Base-by-base conservation (phyloP, 78 protist species). In the Dictyostelium intermedium region DNA sequence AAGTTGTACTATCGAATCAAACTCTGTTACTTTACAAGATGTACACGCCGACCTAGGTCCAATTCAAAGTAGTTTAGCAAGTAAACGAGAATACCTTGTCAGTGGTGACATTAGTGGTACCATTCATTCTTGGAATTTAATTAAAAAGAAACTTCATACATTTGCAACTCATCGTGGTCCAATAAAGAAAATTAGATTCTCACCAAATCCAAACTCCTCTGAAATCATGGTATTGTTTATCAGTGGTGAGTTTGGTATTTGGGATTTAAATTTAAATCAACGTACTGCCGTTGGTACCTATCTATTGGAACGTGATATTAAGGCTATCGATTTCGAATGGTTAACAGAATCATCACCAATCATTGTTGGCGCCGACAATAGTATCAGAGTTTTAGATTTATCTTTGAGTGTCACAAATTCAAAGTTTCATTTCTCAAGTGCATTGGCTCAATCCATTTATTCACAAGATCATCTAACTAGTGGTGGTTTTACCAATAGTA, bases 311-410 rank as follows among this genome's bases (percentile, higher is more conserved):
- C 79, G 95, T 14, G 92, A 91, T 8, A 63, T 91, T 23, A 81
- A 72, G n/a, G 95, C 83, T 0, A 13, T 82, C 37, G 95, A 91
- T 37, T 41, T 91, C 34, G 95, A 91, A 27, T 91, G 95, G 95
- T 10, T 82, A 20, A 61, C 50, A 1, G 95, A 91, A 25, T 14
- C 35, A 10, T 39, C 72, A 9, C 95, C 95, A 5, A 72, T 91
- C 1, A 76, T 91, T n/a, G 87, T 84, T 16, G 18, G 53, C 2
- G 20, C 81, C 0, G 95, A 91, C 30, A n/a, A 85, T 13, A 47
- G 76, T 35, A 13, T 91, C 4, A 27, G 95, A 30, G 60, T 91
- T 9, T 70, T 91, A 4, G 95, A 91, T 70, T 18, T 16, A 16
- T 20, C 95, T 0, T 84, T 91, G 5, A 37, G 50, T 23, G 32